phyloP scores from a whole-genome alignment of 129 eudicot species.

The Artemisia tridentata region DNA sequence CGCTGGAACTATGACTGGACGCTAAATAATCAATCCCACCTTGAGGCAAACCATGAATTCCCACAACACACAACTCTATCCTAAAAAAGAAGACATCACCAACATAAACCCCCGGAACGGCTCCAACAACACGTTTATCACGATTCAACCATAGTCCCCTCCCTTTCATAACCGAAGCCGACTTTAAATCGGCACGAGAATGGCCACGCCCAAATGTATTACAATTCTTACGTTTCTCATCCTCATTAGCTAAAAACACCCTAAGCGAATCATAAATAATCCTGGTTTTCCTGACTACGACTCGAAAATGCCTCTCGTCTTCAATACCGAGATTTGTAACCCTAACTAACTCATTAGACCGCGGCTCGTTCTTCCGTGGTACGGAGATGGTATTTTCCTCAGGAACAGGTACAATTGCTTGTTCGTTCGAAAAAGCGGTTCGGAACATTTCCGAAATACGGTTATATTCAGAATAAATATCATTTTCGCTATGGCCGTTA shows the following conservation, averaged over 20 bases:
- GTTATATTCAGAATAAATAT: conserved; percentile 39
- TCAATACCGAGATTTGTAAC: conserved; percentile 49
- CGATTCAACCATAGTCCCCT: conserved; percentile 65
- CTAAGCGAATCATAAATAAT: conserved; percentile 57
- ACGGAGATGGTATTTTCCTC: conserved; percentile 13
- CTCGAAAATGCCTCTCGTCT: conserved; percentile 53
- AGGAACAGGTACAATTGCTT: conserved; percentile 45
- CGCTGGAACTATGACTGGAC: conserved; percentile 57
- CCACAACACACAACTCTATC: conserved; percentile 70
- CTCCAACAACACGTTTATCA: conserved; percentile 69
- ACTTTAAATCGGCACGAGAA: conserved; percentile 46
- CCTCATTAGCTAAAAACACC: conserved; percentile 39
- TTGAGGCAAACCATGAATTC: conserved; percentile 70
- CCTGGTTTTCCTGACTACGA: conserved; percentile 45
- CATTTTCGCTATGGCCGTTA: background rate
- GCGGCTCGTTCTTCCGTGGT: conserved; percentile 24
- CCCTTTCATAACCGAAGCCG: conserved; percentile 53
- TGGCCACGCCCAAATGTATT: conserved; percentile 20
- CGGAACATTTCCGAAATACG: conserved; percentile 51
- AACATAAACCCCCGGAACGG: conserved; percentile 58
- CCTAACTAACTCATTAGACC: conserved; percentile 69
- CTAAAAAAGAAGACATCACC: conserved; percentile 73
- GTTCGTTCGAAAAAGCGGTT: conserved; percentile 36
- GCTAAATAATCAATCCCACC: conserved; percentile 78
- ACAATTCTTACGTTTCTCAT: conserved; percentile 37